These are phyloP conservation scores for Lactarius trivialis DNA, from an alignment of 768 basidiomycete species.

Conservation along the genomic window DNA sequence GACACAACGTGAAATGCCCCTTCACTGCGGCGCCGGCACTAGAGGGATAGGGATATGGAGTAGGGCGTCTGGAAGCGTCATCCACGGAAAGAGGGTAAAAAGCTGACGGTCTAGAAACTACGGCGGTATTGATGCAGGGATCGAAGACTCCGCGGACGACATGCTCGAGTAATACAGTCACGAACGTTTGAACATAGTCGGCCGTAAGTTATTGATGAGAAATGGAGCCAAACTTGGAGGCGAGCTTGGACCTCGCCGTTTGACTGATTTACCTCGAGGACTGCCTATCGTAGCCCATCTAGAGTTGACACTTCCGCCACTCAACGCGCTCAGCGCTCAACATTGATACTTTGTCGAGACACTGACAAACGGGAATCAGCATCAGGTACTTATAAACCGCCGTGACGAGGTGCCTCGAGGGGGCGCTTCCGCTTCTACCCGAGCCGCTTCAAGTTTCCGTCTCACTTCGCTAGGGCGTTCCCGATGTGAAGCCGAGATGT, in stretches of 20 bases:
- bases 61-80: not conserved
- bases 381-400: not conserved
- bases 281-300: not conserved
- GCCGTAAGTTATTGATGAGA: not conserved
- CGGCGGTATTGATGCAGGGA: not conserved
- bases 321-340: not conserved
- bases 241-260: not conserved
- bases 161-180: not conserved
- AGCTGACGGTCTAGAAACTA: not conserved
- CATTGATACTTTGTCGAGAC: not conserved
- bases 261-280: not conserved
- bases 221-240: slow-evolving; percentile 11
- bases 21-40: not conserved
- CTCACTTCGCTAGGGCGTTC: not conserved
- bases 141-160: not conserved
- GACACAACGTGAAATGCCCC: not conserved
- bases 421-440: too few relatives aligned
- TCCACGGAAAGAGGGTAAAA: not conserved
- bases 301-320: not conserved
- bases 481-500: not conserved
- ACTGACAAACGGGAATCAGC: not conserved
- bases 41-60: not conserved
- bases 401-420: too few relatives aligned
- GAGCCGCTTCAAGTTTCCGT: too few relatives aligned
- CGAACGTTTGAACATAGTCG: not conserved